phyloP scores from a whole-genome alignment of 768 basidiomycete species.

The Psilocybe sp. region DNA sequence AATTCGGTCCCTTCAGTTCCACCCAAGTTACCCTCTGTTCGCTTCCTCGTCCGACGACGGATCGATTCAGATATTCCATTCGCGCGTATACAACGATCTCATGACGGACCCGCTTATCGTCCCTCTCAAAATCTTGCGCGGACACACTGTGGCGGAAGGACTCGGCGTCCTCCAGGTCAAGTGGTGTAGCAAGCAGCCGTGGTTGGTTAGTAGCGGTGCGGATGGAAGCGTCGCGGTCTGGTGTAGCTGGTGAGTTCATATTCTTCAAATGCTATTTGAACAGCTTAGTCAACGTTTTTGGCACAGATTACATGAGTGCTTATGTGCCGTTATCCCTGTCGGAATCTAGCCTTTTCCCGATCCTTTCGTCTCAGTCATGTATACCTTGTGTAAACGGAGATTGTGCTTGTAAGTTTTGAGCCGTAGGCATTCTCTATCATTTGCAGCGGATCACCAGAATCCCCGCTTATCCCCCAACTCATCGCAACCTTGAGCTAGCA shows the following conservation, averaged over 20 bases:
- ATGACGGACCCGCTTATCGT: constrained; percentile 98
- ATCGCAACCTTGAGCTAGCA: too few species aligned
- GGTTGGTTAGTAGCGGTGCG: constrained; percentile 90
- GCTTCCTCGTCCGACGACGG: constrained; percentile 97
- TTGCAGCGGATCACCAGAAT: too few species aligned
- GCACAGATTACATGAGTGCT: too few species aligned
- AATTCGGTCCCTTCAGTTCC: constrained; percentile 90
- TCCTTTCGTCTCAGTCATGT: too few species aligned
- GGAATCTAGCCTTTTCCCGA: too few species aligned
- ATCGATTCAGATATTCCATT: constrained; percentile 95
- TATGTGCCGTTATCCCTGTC: too few species aligned
- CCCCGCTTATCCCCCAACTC: too few species aligned
- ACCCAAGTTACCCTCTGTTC: constrained; percentile 92
- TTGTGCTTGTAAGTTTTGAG: too few species aligned
- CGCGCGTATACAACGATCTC: constrained; percentile 89
- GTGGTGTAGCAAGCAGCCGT: constrained; percentile 89
- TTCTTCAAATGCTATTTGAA: neutral
- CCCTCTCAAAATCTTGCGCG: constrained; percentile 91
- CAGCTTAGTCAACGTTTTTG: too few species aligned
- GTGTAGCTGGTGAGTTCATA: constrained; percentile 65
- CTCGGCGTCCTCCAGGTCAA: constrained; percentile 88
- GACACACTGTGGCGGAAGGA: constrained; percentile 82
- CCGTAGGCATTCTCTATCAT: too few species aligned
- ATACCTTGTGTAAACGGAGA: too few species aligned
- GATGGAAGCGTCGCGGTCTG: constrained; percentile 88